phyloP scores from a whole-genome alignment of 2,329 filamentous ascomycete genomes.

The Monilinia fructigena region DNA sequence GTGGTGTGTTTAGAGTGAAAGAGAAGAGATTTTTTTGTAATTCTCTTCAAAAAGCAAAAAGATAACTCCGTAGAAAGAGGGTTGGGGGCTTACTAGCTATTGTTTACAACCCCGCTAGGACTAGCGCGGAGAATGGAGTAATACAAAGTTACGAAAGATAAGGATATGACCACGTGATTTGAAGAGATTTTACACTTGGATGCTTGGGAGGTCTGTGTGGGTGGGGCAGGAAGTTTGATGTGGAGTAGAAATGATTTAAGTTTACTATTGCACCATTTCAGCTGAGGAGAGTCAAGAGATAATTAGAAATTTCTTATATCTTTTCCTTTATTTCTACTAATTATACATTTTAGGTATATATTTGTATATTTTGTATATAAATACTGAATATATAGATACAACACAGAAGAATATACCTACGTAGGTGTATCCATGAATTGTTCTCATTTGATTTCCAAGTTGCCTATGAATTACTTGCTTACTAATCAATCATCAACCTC shows the following conservation, averaged over 20 bases:
- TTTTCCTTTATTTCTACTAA: no score
- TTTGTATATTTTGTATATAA: no score
- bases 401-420: no score
- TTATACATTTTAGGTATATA: no score
- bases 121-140: constrained; percentile 6
- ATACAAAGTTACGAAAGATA: background rate
- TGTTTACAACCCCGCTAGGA: constrained; percentile 13
- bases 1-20: constrained; percentile 6
- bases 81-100: background rate
- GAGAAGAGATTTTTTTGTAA: background rate
- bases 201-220: fast-evolving
- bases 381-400: no score
- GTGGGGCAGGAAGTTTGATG: background rate
- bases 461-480: no score
- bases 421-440: no score
- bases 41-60: background rate
- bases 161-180: constrained; percentile 8
- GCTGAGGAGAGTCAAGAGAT: background rate
- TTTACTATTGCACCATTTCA: background rate
- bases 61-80: background rate
- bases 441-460: no score
- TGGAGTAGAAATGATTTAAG: background rate
- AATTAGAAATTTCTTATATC: no score
- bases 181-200: constrained; percentile 16
- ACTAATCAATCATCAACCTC: no score